Percentiles rank a stretch among this genome's conserved stretches.
Evolutionary conservation across 2,329 filamentous ascomycete species (phyloP).

Genomic region (Botryosphaeria dothidea): DNA sequence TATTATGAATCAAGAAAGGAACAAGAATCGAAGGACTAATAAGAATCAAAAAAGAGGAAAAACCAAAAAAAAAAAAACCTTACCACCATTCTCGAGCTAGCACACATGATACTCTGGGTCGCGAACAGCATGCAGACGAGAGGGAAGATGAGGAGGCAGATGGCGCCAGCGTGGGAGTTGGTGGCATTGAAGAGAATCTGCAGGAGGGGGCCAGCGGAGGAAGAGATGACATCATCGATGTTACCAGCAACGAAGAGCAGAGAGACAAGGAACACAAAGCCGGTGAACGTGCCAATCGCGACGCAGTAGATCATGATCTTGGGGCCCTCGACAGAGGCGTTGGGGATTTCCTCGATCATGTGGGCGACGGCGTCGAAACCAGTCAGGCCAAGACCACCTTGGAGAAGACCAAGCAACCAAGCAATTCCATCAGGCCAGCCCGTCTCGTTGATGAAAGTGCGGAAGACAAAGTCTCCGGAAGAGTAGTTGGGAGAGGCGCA

Average conservation of each 20-base stretch:
- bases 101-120: slow-evolving; percentile 65
- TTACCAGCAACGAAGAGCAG: slow-evolving; percentile 65
- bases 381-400: slow-evolving; percentile 57
- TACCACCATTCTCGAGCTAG: slow-evolving; percentile 65
- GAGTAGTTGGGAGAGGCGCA: slow-evolving; percentile 67
- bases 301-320: slow-evolving; percentile 68
- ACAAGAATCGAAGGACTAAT: too few species aligned
- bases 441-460: slow-evolving; percentile 66
- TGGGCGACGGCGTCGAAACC: slow-evolving; percentile 57
- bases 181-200: slow-evolving; percentile 67
- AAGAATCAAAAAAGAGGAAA: too few species aligned
- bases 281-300: slow-evolving; percentile 62
- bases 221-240: slow-evolving; percentile 56
- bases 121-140: slow-evolving; percentile 66
- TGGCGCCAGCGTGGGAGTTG: slow-evolving; percentile 59
- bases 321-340: slow-evolving; percentile 59
- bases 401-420: slow-evolving; percentile 53
- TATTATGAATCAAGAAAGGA: too few species aligned
- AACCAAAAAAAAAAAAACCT: too few species aligned
- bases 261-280: slow-evolving; percentile 62
- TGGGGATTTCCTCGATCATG: slow-evolving; percentile 63
- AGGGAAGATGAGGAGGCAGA: slow-evolving; percentile 68
- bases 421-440: slow-evolving; percentile 70
- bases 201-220: slow-evolving; percentile 59
- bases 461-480: slow-evolving; percentile 65